A percentile compares a stretch with the other conserved stretches of the same genome.
Conservation (phyloP, 129 eudicot species). For the Flaveria robusta region DNA sequence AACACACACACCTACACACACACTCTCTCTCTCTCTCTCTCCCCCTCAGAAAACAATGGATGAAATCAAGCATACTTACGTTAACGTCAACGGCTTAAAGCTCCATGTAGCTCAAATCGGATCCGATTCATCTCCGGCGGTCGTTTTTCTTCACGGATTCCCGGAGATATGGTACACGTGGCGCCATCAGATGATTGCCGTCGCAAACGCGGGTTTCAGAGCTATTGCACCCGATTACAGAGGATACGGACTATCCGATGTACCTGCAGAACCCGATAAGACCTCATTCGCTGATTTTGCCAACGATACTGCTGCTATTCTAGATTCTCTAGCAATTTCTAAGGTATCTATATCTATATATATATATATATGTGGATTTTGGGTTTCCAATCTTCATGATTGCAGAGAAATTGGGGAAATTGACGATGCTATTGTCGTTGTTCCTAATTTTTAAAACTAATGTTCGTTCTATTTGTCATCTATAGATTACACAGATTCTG, state of each 20-base stretch:
- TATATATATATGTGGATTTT: background rate
- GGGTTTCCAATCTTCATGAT: background rate
- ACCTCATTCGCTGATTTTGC: slow-evolving; percentile 38
- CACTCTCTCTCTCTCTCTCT: no score
- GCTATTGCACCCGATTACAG: slow-evolving; percentile 39
- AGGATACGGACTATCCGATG: slow-evolving; percentile 43
- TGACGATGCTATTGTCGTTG: background rate
- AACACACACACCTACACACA: background rate
- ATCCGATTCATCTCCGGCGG: slow-evolving; percentile 18
- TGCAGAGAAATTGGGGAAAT: background rate
- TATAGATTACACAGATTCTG: no score
- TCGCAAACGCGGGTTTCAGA: slow-evolving; percentile 36
- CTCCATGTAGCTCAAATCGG: slow-evolving; percentile 40
- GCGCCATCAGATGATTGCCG: slow-evolving; percentile 40
- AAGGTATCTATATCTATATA: slow-evolving; percentile 44
- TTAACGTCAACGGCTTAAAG: slow-evolving; percentile 31
- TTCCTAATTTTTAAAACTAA: no score
- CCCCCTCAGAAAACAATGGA: slow-evolving; percentile 18
- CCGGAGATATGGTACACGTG: slow-evolving; percentile 43
- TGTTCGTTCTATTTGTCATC: no score
- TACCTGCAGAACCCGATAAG: slow-evolving; percentile 37
- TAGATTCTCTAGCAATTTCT: slow-evolving; percentile 37
- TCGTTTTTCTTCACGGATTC: slow-evolving; percentile 37
- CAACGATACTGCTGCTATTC: slow-evolving; percentile 33
- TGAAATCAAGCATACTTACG: slow-evolving; percentile 24